phyloP scores from a whole-genome alignment of 495 filamentous ascomycete species.

The Hypoxylon trugodes region DNA sequence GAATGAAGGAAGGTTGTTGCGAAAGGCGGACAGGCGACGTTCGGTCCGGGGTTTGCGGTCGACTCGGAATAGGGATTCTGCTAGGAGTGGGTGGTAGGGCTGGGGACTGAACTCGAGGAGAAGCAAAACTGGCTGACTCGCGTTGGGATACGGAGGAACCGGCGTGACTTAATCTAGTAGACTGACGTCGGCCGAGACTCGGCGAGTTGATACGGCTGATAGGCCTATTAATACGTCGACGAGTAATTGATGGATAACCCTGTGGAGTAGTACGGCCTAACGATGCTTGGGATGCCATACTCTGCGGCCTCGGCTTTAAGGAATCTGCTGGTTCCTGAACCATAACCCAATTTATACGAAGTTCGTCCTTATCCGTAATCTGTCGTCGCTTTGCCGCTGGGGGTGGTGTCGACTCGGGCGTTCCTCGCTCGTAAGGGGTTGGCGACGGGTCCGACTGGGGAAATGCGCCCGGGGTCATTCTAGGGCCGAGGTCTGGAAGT shows the following conservation, averaged over 20 bases:
- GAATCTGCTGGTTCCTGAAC: slow-evolving; percentile 60
- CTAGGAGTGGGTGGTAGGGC: slow-evolving; percentile 42
- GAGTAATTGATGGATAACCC: slow-evolving; percentile 30
- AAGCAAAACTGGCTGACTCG: slow-evolving; percentile 64
- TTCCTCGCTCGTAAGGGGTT: slow-evolving; percentile 41
- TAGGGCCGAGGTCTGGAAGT: slow-evolving; percentile 29
- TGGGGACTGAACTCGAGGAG: slow-evolving; percentile 49
- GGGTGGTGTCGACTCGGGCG: slow-evolving; percentile 55
- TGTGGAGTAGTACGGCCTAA: slow-evolving; percentile 16
- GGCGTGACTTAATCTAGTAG: slow-evolving; percentile 54
- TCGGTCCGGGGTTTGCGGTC: slow-evolving; percentile 35
- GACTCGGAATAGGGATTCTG: slow-evolving; percentile 50
- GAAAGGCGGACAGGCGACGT: slow-evolving; percentile 29
- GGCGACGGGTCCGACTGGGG: slow-evolving; percentile 40
- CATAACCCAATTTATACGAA: slow-evolving; percentile 77
- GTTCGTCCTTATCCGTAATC: slow-evolving; percentile 60
- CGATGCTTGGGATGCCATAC: slow-evolving; percentile 30
- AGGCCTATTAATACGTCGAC: slow-evolving; percentile 51
- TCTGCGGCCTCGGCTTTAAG: slow-evolving; percentile 27
- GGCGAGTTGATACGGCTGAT: slow-evolving; percentile 47
- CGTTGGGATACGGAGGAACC: slow-evolving; percentile 51
- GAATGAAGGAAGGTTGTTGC: slow-evolving; percentile 42
- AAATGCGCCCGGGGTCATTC: slow-evolving; percentile 21
- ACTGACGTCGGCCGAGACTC: slow-evolving; percentile 33
- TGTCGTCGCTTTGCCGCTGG: slow-evolving; percentile 62